Conservation (phyloP, 2,329 filamentous ascomycete genomes). For the Ophiostoma novo-ulmi region DNA sequence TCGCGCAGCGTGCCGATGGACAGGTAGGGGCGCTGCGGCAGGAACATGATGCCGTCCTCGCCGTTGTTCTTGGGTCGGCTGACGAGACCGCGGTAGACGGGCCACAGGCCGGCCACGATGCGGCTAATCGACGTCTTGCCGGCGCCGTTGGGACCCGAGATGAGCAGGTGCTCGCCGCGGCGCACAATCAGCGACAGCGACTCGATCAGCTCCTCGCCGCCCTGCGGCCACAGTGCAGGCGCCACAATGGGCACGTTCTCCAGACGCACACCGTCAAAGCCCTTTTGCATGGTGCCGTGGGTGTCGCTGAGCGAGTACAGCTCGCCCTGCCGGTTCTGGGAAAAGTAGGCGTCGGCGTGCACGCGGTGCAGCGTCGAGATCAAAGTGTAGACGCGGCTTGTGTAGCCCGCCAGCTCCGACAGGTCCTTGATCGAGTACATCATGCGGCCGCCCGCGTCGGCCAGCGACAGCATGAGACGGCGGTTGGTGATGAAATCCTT, state of each 20-base stretch:
- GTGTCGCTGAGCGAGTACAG: conserved; percentile 85
- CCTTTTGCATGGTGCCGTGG: conserved; percentile 88
- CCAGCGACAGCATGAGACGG: conserved; percentile 91
- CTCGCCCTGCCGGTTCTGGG: conserved; percentile 56
- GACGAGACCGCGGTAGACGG: conserved; percentile 87
- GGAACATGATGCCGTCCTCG: conserved; percentile 94
- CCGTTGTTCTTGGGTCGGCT: conserved; percentile 76
- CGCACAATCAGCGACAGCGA: conserved; percentile 84
- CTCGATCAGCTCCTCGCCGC: conserved; percentile 86
- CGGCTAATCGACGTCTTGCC: conserved; percentile 87
- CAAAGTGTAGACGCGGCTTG: conserved; percentile 88
- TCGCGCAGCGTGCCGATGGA: conserved; percentile 89
- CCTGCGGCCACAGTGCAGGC: conserved; percentile 78
- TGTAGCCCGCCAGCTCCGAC: conserved; percentile 91
- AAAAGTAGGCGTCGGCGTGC: conserved; percentile 74
- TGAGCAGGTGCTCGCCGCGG: conserved; percentile 85
- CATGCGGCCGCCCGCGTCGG: conserved; percentile 93
- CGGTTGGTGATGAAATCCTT: conserved; percentile 99
- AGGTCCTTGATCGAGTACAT: conserved; percentile 99
- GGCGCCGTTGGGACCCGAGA: conserved; percentile 90
- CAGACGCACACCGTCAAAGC: conserved; percentile 88
- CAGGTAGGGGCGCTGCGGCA: conserved; percentile 89
- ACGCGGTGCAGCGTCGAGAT: conserved; percentile 92
- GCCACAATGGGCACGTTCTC: conserved; percentile 92
- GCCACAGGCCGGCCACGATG: conserved; percentile 89